phyloP scores from a whole-genome alignment of 352 stramenopile species.

The Globisporangium okanoganense region DNA sequence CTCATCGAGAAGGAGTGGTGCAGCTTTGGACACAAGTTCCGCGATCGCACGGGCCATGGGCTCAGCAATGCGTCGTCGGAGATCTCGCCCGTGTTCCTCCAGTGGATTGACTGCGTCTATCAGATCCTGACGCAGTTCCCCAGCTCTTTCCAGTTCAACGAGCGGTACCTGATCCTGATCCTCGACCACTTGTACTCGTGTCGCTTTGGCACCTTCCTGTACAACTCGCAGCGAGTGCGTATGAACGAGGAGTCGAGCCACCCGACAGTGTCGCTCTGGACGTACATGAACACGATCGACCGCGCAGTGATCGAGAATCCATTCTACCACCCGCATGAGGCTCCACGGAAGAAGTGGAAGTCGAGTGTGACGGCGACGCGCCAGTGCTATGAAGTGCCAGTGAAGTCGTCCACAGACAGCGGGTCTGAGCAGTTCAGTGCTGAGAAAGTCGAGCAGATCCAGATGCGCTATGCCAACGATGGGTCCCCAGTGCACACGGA shows the following conservation, averaged over 20 bases:
- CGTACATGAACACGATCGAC: conserved; percentile 64
- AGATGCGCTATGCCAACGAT: conserved; percentile 5
- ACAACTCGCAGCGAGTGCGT: conserved; percentile 88
- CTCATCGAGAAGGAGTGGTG: conserved; percentile 91
- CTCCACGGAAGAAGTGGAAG: conserved; percentile 45
- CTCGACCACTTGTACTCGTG: conserved; percentile 82
- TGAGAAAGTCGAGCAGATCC: conserved; percentile 4
- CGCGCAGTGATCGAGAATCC: conserved; percentile 57
- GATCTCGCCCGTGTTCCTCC: conserved; percentile 96
- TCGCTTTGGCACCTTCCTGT: conserved; percentile 93
- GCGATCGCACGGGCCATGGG: conserved; percentile 63
- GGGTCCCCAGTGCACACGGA: conserved; percentile 29
- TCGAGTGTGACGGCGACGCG: conserved; percentile 50
- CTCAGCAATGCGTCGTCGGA: conserved; percentile 81
- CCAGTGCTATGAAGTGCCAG: conserved; percentile 46
- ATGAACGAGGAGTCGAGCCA: conserved; percentile 42
- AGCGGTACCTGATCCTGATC: conserved; percentile 75
- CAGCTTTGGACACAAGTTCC: conserved; percentile 88
- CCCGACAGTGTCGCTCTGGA: conserved; percentile 76
- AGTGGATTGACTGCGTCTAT: conserved; percentile 88
- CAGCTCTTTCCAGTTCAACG: conserved; percentile 84
- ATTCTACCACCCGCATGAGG: conserved; percentile 60
- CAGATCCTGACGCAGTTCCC: conserved; percentile 76
- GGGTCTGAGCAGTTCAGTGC: conserved; percentile 4
- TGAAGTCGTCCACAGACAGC: background rate